Evolutionary conservation across 2,329 filamentous ascomycete genomes (phyloP), one percentile per base, ranked within the genome.

Genomic region (Penicillium verrucosum): DNA sequence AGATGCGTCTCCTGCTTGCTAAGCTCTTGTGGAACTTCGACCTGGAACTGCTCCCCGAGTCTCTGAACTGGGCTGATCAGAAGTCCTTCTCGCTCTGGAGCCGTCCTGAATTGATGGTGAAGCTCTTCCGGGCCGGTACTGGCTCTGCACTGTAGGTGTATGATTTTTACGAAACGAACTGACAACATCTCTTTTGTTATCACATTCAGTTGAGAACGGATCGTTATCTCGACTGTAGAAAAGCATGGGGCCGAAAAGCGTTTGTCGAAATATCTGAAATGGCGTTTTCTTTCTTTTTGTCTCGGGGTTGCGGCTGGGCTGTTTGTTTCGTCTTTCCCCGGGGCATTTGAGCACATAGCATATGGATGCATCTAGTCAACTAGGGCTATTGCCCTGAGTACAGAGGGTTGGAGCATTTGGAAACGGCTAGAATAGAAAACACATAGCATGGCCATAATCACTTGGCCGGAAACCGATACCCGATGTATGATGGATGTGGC

Each of bases 1-100:
- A 78, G 59, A 75, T 77, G 68, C 75, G 75, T 3, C 64, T 77
- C 1, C 70, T 78, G n/a, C 59, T 74, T 4, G 60, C 73, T 6
- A 75, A 72, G 21, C 49, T 76, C 0, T 48, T 76, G 4, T 75
- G 67, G 54, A 63, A 70, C 32, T 78, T 76, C 34, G 76, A 78
- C 38, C 44, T 78, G 3, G 64, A 72, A 25, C 66, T 78, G 3
- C 65, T 59, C 11, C 56, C 67, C 0, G 71, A 75, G 49, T 60
- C 57, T 5, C 1, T 42, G 4, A n/a, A 53, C 14, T 70, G 67
- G 66, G 12, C 18, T 3, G 57, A 71, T 1, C 75, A 78, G 60
- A 49, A 63, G 5, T 66, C 64, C 0, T 77, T 66, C 42, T 66
- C 63, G 4, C 56, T 77, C 8, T 78, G 76, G 76, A 63, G 72